These are phyloP conservation scores for Trypanosoma brucei DNA, from an alignment of 208 protist species.

Conservation along the genomic window DNA sequence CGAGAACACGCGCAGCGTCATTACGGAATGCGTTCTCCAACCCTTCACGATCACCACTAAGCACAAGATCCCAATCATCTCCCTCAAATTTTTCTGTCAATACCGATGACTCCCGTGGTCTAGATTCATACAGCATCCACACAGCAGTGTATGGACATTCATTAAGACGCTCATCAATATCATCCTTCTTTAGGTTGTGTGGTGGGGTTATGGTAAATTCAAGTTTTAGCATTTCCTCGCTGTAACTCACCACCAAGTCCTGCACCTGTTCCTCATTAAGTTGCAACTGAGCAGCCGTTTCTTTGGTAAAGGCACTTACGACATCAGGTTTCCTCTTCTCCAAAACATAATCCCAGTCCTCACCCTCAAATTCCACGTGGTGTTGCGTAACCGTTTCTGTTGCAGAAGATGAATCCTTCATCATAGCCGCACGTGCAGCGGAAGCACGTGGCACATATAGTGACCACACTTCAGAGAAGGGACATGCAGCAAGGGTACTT, in stretches of 20 bases:
- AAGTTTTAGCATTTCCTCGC: not conserved
- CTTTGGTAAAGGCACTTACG: not conserved
- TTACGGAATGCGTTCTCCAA: constrained; percentile 13
- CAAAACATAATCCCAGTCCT: not conserved
- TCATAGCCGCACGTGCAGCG: not conserved
- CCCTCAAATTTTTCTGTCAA: constrained; percentile 7
- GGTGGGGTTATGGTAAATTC: not conserved
- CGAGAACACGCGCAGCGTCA: not conserved
- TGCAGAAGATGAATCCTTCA: not conserved
- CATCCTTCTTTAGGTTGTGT: not conserved
- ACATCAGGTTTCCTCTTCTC: not conserved
- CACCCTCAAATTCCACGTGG: not conserved
- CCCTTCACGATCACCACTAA: constrained; percentile 2
- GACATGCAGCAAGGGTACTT: not conserved
- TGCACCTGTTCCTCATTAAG: not conserved
- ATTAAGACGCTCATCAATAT: constrained; percentile 8
- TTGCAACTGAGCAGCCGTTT: not conserved
- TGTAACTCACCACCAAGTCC: not conserved
- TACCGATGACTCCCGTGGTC: constrained; percentile 15
- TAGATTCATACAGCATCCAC: constrained; percentile 47
- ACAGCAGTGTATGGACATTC: constrained; percentile 32
- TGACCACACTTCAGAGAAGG: not conserved
- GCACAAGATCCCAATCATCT: constrained; percentile 21
- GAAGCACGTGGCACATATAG: not conserved
- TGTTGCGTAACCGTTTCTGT: not conserved